Percentiles rank a stretch among this genome's conserved stretches.
Conservation (phyloP, 106 monocot species). For the Dendrobium huoshanense region DNA sequence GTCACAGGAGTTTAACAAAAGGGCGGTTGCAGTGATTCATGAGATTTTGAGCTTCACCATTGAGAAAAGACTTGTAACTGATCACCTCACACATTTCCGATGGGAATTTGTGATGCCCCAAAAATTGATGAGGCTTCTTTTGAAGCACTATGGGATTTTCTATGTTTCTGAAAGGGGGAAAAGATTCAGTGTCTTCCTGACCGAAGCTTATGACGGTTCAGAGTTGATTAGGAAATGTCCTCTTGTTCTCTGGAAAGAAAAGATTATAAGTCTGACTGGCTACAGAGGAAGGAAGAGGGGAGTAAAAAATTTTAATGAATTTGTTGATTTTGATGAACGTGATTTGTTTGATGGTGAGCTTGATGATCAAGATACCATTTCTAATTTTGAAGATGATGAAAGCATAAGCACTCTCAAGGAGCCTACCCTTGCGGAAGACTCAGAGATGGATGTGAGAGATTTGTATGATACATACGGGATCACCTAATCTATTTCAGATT, state of each 20-base stretch:
- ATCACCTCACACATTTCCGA: slow-evolving; percentile 84
- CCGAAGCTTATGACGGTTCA: slow-evolving; percentile 70
- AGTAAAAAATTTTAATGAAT: slow-evolving; percentile 34
- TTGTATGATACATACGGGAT: slow-evolving; percentile 24
- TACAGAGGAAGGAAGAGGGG: slow-evolving; percentile 69
- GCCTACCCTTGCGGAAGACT: slow-evolving; percentile 26
- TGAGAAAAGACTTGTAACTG: slow-evolving; percentile 87
- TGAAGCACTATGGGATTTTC: slow-evolving; percentile 89
- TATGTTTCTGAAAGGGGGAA: slow-evolving; percentile 96
- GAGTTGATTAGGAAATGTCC: slow-evolving; percentile 74
- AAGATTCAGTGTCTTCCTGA: slow-evolving; percentile 69
- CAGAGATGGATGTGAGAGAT: slow-evolving; percentile 52
- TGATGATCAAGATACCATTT: slow-evolving; percentile 11
- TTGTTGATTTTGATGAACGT: slow-evolving; percentile 26
- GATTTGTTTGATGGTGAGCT: slow-evolving; percentile 15
- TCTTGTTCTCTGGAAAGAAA: slow-evolving; percentile 85
- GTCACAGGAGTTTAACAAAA: slow-evolving; percentile 79
- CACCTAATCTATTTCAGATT: background rate
- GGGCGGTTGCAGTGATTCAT: slow-evolving; percentile 84
- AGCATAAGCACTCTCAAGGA: slow-evolving; percentile 17
- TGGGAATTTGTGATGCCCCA: slow-evolving; percentile 87
- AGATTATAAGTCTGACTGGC: slow-evolving; percentile 55
- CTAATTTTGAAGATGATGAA: slow-evolving; percentile 36
- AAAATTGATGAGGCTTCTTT: slow-evolving; percentile 83
- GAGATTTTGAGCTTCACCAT: slow-evolving; percentile 86